Percentiles rank a stretch among this genome's conserved stretches.
Evolutionary conservation across 225 moss, liverwort and hornwort genomes (phyloP).

Genomic region (Pseudoscleropodium purum): DNA sequence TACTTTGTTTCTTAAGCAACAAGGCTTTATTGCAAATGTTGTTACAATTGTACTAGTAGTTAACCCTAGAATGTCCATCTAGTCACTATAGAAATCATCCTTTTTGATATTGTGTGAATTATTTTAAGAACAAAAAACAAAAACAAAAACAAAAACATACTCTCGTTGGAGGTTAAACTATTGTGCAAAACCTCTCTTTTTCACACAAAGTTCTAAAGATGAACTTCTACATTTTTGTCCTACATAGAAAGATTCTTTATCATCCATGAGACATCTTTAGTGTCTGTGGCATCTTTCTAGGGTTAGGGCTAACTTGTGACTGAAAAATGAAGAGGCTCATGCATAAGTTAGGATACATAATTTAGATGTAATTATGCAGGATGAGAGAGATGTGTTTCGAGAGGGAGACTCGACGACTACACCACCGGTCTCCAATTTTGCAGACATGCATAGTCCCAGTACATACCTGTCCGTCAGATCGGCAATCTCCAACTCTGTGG

Average conservation of each 20-base stretch:
- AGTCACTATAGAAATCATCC: not conserved
- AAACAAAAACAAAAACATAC: not conserved
- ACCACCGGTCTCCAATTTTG: constrained; percentile 51
- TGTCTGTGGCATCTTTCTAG: rapidly evolving
- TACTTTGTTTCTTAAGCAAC: not conserved
- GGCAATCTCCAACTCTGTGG: constrained; percentile 54
- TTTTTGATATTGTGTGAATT: not conserved
- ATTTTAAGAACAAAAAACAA: not conserved
- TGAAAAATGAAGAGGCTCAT: not conserved
- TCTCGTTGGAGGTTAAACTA: not conserved
- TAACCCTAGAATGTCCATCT: too few relatives aligned
- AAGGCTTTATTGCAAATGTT: not conserved
- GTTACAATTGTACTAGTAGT: not conserved
- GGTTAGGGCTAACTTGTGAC: too few relatives aligned
- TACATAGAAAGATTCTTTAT: not conserved
- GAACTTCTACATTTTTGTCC: not conserved
- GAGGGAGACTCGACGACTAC: constrained; percentile 52
- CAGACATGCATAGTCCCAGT: constrained; percentile 64
- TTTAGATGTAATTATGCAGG: constrained; percentile 27
- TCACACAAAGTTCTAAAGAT: not conserved
- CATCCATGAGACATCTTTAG: not conserved
- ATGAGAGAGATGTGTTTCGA: constrained; percentile 46
- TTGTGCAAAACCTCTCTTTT: not conserved
- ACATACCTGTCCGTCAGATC: constrained; percentile 64
- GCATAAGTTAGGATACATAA: not conserved